A percentile compares a stretch with the other conserved stretches of the same genome.
Evolutionary conservation across 228 moss, liverwort and hornwort genomes (phyloP).

Genomic region (Sphagnum magellanicum): DNA sequence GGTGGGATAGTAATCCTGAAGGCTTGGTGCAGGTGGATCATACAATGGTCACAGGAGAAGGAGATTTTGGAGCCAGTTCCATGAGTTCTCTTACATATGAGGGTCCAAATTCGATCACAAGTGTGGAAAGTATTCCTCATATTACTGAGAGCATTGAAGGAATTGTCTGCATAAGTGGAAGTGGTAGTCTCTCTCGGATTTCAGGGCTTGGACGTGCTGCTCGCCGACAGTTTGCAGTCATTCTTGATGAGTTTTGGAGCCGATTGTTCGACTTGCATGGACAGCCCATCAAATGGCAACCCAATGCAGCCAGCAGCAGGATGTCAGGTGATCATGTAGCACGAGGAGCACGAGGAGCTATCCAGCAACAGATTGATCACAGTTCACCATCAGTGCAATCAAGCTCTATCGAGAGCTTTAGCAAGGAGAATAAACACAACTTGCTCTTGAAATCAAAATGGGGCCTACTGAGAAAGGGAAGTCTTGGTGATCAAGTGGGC

Average conservation of each 20-base stretch:
- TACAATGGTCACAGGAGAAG: conserved; percentile 23
- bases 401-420: conserved; percentile 15
- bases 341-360: conserved; percentile 3
- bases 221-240: conserved; percentile 78
- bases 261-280: conserved; percentile 72
- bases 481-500: conserved; percentile 30
- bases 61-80: conserved; percentile 17
- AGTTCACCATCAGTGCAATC: conserved; percentile 9
- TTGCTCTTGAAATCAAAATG: conserved; percentile 21
- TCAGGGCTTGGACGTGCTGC: conserved; percentile 84
- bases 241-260: conserved; percentile 84
- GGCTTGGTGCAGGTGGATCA: conserved; percentile 43
- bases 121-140: conserved; percentile 18
- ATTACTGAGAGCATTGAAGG: conserved; percentile 63
- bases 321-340: conserved; percentile 10
- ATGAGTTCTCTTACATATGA: conserved; percentile 37
- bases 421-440: conserved; percentile 18
- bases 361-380: conserved; percentile 13
- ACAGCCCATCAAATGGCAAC: conserved; percentile 35
- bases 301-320: conserved; percentile 11
- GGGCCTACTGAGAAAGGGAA: conserved; percentile 32
- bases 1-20: conserved; percentile 35
- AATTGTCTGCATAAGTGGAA: conserved; percentile 70
- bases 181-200: conserved; percentile 77
- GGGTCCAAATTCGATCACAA: conserved; percentile 51